Percentiles rank a stretch among this genome's conserved stretches.
Evolutionary conservation across 768 basidiomycete genomes (phyloP).

Genomic region (Auriscalpium microsporum): DNA sequence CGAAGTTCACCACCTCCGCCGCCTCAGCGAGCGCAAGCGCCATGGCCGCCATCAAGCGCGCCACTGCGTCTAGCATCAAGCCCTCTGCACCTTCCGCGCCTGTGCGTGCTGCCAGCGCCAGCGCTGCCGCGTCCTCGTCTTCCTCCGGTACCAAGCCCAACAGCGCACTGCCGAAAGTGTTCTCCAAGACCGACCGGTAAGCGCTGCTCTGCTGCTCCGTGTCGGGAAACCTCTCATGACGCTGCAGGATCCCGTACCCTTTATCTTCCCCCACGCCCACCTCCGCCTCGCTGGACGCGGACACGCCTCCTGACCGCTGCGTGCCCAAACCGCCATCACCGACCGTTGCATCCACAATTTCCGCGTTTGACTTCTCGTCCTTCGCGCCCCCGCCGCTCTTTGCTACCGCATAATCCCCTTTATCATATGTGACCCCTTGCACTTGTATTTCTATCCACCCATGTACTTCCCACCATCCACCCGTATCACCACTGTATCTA

Average conservation of each 20-base stretch:
- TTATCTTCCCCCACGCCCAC: constrained; percentile 16
- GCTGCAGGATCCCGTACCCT: constrained; percentile 35
- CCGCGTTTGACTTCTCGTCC: constrained; percentile 31
- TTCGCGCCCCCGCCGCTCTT: constrained; percentile 65
- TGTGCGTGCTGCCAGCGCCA: constrained; percentile 12
- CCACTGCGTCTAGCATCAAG: constrained; percentile 29
- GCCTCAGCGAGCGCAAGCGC: constrained; percentile 22
- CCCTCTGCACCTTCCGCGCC: constrained; percentile 23
- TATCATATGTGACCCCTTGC: constrained; percentile 17
- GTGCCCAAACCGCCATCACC: constrained; percentile 15
- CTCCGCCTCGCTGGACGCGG: constrained; percentile 9
- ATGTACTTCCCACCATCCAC: no score
- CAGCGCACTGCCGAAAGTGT: constrained; percentile 21
- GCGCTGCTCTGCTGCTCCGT: constrained; percentile 22
- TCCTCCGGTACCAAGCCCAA: constrained; percentile 9
- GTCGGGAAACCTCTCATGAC: constrained; percentile 49
- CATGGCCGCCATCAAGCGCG: constrained; percentile 33
- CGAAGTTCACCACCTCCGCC: constrained; percentile 14
- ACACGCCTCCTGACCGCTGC: constrained; percentile 17
- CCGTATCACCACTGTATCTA: constrained; percentile 16
- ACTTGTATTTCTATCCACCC: not conserved
- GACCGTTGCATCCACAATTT: constrained; percentile 20
- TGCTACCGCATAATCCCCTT: constrained; percentile 45
- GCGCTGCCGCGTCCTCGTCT: constrained; percentile 13
- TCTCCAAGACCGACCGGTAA: constrained; percentile 57